Conservation (phyloP, 2,329 filamentous ascomycete species). For the Amauroascus verrucosus region DNA sequence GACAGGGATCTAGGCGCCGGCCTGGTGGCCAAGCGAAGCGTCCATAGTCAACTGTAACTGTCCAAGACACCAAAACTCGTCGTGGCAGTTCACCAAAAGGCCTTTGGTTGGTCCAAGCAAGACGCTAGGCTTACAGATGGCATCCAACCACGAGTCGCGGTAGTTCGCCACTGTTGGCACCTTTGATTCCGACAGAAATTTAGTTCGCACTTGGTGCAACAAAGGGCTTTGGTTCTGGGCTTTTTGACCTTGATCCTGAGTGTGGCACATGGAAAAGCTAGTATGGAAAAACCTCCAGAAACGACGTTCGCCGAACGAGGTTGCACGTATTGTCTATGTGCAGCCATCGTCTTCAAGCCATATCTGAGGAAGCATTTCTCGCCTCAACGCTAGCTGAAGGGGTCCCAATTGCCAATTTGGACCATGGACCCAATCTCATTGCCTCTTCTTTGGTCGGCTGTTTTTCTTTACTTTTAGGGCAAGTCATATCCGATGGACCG, state of each 20-base stretch:
- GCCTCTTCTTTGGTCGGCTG: no score
- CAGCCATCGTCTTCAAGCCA: background rate
- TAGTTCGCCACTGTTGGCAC: background rate
- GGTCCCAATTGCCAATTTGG: no score
- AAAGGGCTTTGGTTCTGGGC: background rate
- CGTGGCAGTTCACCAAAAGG: background rate
- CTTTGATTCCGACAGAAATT: no score
- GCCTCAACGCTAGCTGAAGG: no score
- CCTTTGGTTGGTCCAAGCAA: conserved; percentile 5
- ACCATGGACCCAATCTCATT: no score
- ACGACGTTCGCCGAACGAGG: conserved; percentile 9
- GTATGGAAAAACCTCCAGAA: background rate
- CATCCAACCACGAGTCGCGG: background rate
- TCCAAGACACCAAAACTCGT: background rate
- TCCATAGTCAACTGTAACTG: no score
- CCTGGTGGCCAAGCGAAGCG: conserved; percentile 10
- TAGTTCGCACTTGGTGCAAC: conserved; percentile 4
- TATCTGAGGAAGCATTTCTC: background rate
- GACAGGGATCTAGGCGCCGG: conserved; percentile 9
- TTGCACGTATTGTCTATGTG: conserved; percentile 1
- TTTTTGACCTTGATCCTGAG: background rate
- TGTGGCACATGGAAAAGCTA: conserved; percentile 2
- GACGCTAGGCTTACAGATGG: background rate
- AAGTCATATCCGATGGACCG: no score
- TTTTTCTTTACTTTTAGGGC: no score